A percentile compares a stretch with the other conserved stretches of the same genome.
These are phyloP conservation scores for Leishmania turanica DNA, from an alignment of 208 protist species.

Conservation along the genomic window DNA sequence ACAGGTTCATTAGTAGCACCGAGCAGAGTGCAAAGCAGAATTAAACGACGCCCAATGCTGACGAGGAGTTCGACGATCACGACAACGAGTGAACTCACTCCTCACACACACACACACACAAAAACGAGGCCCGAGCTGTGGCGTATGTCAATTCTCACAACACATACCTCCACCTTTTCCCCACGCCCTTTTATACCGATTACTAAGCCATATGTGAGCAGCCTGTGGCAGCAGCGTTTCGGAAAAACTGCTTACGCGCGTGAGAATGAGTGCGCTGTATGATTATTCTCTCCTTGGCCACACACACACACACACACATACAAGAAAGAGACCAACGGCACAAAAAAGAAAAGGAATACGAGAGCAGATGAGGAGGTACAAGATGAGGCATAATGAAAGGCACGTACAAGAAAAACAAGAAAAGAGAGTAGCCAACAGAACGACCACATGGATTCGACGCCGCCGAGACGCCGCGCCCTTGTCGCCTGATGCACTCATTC, in stretches of 20 bases:
- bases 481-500: neutral
- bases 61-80: neutral
- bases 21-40: neutral
- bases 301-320: neutral
- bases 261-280: neutral
- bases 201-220: neutral
- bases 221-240: neutral
- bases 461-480: neutral
- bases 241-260: neutral
- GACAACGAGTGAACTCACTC: neutral
- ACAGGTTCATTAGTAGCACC: neutral
- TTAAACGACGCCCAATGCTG: neutral
- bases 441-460: neutral
- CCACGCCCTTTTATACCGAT: neutral
- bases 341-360: constrained; percentile 16
- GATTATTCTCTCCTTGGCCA: neutral
- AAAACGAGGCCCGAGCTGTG: neutral
- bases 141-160: neutral
- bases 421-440: too few relatives aligned
- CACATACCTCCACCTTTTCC: neutral
- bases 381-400: neutral
- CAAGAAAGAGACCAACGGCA: neutral
- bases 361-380: neutral
- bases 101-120: neutral
- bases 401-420: neutral